Percentiles rank a stretch among this genome's conserved stretches.
phyloP scores from a whole-genome alignment of 768 basidiomycete species.

The Leccinellum luteum region DNA sequence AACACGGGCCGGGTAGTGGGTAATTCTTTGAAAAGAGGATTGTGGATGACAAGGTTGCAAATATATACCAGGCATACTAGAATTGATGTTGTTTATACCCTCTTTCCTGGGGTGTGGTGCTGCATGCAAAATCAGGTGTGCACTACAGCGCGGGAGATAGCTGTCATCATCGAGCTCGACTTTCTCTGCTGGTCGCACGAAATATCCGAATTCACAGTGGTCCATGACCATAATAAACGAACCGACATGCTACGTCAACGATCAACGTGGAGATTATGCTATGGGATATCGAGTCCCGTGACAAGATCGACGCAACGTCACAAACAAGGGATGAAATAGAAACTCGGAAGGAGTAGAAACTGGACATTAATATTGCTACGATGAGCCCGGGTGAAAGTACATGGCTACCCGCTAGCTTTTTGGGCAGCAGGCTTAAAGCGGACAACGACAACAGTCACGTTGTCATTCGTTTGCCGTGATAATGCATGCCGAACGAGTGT shows the following conservation, averaged over 20 bases:
- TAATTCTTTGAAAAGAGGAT: background rate
- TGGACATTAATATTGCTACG: constrained; percentile 4
- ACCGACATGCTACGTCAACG: background rate
- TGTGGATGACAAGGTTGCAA: background rate
- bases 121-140: no score
- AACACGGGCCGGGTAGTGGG: background rate
- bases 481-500: constrained; percentile 83
- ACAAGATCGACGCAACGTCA: background rate
- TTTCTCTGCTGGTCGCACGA: no score
- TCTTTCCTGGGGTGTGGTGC: background rate
- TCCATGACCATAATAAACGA: background rate
- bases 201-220: background rate
- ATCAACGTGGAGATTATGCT: background rate
- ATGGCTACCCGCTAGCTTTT: constrained; percentile 11
- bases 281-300: background rate
- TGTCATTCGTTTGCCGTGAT: constrained; percentile 88
- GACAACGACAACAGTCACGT: constrained; percentile 88
- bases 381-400: constrained; percentile 1
- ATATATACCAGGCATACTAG: background rate
- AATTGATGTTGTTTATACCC: background rate
- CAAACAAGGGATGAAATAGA: constrained; percentile 6
- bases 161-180: background rate
- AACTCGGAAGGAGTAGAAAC: background rate
- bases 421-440: constrained; percentile 55
- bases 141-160: no score